Percentiles rank a stretch among this genome's conserved stretches.
Conservation (phyloP, 345 rosid genomes). For the Citropsis articulata region DNA sequence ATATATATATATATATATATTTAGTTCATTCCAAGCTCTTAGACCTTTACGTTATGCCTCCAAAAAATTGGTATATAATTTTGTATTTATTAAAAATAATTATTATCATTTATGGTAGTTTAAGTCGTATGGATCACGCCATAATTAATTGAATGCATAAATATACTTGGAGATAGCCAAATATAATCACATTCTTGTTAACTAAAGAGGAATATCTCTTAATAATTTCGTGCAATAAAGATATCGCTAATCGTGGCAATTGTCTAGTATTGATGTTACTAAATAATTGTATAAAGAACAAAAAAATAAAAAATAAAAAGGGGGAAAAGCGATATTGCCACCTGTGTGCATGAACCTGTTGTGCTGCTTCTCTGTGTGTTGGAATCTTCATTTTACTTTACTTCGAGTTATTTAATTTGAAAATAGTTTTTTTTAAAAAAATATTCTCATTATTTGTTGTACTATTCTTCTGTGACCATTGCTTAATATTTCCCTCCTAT, state of each 20-base stretch:
- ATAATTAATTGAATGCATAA: neutral
- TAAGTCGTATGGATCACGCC: neutral
- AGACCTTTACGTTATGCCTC: no score
- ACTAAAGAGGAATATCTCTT: neutral
- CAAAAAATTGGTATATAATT: no score
- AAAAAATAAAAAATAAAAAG: neutral
- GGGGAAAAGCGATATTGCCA: neutral
- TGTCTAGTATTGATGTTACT: neutral
- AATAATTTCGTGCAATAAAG: neutral
- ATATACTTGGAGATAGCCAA: neutral
- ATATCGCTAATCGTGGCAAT: neutral
- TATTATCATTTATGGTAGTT: neutral
- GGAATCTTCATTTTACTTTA: slow-evolving; percentile 13
- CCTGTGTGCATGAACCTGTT: slow-evolving; percentile 14
- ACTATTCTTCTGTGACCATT: no score
- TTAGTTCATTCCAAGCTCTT: no score
- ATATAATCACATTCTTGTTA: neutral
- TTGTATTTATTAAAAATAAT: no score
- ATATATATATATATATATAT: no score
- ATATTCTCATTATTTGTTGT: neutral
- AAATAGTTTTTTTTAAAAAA: no score
- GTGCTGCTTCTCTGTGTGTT: neutral
- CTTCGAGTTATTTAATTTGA: neutral
- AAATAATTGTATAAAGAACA: neutral
- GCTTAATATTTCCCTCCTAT: neutral